Percentiles rank a stretch among this genome's conserved stretches.
phyloP scores from a whole-genome alignment of 1,284 basidiomycete genomes.

The Heliocybe sulcata region DNA sequence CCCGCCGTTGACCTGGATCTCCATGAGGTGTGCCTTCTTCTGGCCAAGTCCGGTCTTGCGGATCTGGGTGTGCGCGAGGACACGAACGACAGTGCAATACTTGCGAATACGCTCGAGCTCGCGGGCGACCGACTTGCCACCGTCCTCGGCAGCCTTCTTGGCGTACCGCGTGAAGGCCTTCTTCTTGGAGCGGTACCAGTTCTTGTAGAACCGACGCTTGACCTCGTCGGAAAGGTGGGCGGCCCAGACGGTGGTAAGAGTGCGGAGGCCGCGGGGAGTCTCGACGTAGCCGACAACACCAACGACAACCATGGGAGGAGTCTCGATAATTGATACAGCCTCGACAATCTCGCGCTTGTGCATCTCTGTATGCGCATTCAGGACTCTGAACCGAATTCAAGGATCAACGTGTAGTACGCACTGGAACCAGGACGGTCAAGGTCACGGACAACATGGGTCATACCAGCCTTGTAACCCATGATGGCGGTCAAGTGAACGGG shows the following conservation, averaged over 20 bases:
- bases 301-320: constrained; percentile 94
- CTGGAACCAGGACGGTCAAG: constrained; percentile 98
- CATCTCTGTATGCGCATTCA: constrained; percentile 63
- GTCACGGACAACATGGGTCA: constrained; percentile 99
- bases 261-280: constrained; percentile 97
- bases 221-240: constrained; percentile 84
- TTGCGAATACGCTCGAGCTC: constrained; percentile 99
- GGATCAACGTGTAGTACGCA: constrained; percentile 34
- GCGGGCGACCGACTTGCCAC: constrained; percentile 86
- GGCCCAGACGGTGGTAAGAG: constrained; percentile 77
- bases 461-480: constrained; percentile 99
- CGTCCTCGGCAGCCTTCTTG: constrained; percentile 98
- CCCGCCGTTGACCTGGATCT: constrained; percentile 99
- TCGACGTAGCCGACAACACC: constrained; percentile 99
- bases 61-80: constrained; percentile 98
- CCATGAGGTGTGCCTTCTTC: constrained; percentile 99
- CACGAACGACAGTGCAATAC: constrained; percentile 99
- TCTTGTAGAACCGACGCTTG: constrained; percentile 99
- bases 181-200: constrained; percentile 99
- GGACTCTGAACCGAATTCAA: constrained; percentile 1
- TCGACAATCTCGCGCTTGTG: constrained; percentile 99
- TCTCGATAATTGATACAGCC: constrained; percentile 95
- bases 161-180: constrained; percentile 99
- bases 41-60: constrained; percentile 96
- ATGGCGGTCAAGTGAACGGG: constrained; percentile 97